Conservation (phyloP, 2,329 filamentous ascomycete species). For the Clonostachys sp. region DNA sequence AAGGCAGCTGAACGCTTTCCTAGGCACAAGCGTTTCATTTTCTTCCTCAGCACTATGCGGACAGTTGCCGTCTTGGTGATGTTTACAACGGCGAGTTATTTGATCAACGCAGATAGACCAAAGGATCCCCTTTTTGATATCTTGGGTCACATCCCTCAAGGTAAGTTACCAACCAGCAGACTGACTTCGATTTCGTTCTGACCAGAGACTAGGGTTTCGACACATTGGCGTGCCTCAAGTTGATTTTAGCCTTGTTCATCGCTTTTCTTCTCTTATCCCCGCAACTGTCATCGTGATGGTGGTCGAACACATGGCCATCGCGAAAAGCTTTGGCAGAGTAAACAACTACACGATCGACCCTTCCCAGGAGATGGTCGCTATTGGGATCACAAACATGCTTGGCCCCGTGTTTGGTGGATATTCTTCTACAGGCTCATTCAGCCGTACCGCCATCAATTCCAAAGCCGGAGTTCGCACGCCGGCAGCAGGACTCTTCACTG, state of each 20-base stretch:
- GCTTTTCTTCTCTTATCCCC: constrained; percentile 71
- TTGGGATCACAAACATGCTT: constrained; percentile 84
- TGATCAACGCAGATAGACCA: constrained; percentile 68
- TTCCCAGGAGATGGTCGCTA: constrained; percentile 92
- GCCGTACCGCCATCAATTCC: constrained; percentile 92
- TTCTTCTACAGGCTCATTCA: constrained; percentile 92
- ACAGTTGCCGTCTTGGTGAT: constrained; percentile 88
- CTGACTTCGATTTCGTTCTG: background rate
- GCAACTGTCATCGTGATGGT: constrained; percentile 89
- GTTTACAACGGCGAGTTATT: constrained; percentile 87
- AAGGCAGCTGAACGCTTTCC: constrained; percentile 66
- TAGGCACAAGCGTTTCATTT: constrained; percentile 66
- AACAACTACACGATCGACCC: constrained; percentile 97
- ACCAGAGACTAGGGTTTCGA: constrained; percentile 61
- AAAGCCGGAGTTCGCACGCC: constrained; percentile 94
- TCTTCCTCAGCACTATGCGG: constrained; percentile 87
- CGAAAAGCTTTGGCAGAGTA: constrained; percentile 91
- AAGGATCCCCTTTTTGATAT: constrained; percentile 67
- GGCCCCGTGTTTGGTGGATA: constrained; percentile 91
- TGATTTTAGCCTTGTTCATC: constrained; percentile 58
- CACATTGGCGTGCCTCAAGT: constrained; percentile 71
- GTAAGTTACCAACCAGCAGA: constrained; percentile 7
- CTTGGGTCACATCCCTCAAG: constrained; percentile 72
- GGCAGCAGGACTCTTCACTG: constrained; percentile 85
- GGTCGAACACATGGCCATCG: constrained; percentile 95